Base-by-base conservation (phyloP, 208 protist species). In the Leishmania tarentolae region DNA sequence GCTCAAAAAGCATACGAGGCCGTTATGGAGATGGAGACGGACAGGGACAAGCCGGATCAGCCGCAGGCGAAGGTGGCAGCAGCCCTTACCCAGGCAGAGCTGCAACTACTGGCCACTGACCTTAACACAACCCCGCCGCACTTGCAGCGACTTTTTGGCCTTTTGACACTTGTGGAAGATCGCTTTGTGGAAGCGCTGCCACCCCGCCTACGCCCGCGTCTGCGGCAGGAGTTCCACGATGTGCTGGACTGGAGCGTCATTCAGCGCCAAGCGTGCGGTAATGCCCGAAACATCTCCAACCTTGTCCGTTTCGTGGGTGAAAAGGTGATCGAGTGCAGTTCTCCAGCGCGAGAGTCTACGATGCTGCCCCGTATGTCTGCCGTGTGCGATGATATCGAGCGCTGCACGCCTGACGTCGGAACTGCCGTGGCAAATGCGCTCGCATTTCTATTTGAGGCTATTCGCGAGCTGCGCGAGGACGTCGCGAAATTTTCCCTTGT, bases 211-310 rank as follows among this genome's bases (percentile, higher is more conserved):
- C 90, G 90, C 21, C 78, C 85, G 31, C 89, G 84, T 2, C 80
- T 91, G 42, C 84, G 87, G 72, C 88, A 95, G 85, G 89, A 97
- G 86, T 87, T 95, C 31, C 90, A 91, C 65, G 91, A 95, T 75
- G 91, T 91, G 52, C 56, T 97, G 24, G 93, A 95, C 87, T 97
- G 91, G 91, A 88, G 82, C 46, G 81, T 88, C 40, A 89, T 96
- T 40, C 83, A 87, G 72, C 86, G 83, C 4, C 84, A 83, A 4
- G 83, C 84, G 1, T 68, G 80, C 42, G 84, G 80, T 24, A 91
- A 84, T 75, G 78, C 87, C 17, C 77, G 81, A 56, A 90, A 89
- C 75, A 91, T 96, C 59, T 76, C 90, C 4, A 79, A 81, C 28
- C 75, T 94, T n/a, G 85, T 92, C 56, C 91, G 85, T 9, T 95